phyloP scores from a whole-genome alignment of 2,329 filamentous ascomycete genomes.

The Cercospora zeina region DNA sequence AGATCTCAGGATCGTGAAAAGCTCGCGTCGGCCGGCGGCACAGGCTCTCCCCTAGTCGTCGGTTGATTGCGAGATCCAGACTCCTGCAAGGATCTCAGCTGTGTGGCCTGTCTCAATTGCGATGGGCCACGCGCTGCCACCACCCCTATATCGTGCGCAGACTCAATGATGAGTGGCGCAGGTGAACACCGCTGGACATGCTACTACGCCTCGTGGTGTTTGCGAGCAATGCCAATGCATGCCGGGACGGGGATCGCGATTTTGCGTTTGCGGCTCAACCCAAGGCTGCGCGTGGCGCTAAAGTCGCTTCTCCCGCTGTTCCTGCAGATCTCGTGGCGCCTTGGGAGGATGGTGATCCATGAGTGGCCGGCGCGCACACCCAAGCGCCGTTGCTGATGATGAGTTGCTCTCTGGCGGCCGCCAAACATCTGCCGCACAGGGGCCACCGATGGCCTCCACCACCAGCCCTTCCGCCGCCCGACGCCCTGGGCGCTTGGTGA shows the following conservation, averaged over 20 bases:
- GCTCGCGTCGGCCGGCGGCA: slow-evolving; percentile 7
- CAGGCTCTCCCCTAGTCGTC: not conserved
- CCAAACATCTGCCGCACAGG: slow-evolving; percentile 20
- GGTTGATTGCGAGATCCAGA: slow-evolving; percentile 13
- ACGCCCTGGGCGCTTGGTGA: slow-evolving; percentile 2
- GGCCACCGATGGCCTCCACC: slow-evolving; percentile 15
- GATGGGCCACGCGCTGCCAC: not conserved
- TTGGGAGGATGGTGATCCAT: slow-evolving; percentile 8
- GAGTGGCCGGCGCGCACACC: slow-evolving; percentile 12
- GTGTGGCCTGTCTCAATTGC: not conserved
- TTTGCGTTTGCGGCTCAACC: slow-evolving; percentile 21
- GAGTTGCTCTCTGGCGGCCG: not conserved
- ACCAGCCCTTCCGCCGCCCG: not conserved
- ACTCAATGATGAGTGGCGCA: not conserved
- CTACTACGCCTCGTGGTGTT: not conserved
- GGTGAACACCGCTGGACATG: not conserved
- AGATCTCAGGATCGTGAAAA: not conserved
- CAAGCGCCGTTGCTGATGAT: slow-evolving; percentile 3
- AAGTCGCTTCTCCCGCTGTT: slow-evolving; percentile 17
- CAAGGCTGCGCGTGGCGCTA: slow-evolving; percentile 13
- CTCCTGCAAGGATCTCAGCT: slow-evolving; percentile 1
- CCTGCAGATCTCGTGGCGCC: slow-evolving; percentile 20
- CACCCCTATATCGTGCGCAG: not conserved
- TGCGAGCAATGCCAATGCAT: not conserved
- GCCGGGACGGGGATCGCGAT: slow-evolving; percentile 4